A percentile compares a stretch with the other conserved stretches of the same genome.
These are phyloP conservation scores for Bothia castanella DNA, from an alignment of 1,284 basidiomycete genomes.

Conservation along the genomic window DNA sequence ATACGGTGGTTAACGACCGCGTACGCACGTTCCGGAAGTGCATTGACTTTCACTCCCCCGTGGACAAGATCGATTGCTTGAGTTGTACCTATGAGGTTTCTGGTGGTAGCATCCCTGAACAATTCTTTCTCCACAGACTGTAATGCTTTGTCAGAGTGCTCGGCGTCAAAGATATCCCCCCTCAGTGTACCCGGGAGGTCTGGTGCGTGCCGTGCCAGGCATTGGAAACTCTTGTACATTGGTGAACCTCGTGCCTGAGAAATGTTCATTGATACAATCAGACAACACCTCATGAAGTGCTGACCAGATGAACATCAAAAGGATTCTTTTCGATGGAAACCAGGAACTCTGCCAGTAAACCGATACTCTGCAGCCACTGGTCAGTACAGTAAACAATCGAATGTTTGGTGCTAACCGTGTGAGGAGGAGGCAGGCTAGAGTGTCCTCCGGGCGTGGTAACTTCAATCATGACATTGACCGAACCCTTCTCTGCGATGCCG, in stretches of 20 bases:
- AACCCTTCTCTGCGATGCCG: conserved; percentile 57
- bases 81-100: conserved; percentile 45
- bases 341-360: conserved; percentile 43
- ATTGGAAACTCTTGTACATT: conserved; percentile 42
- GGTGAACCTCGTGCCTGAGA: conserved; percentile 40
- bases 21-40: conserved; percentile 52
- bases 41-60: conserved; percentile 62
- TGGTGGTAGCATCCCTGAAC: conserved; percentile 29
- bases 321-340: conserved; percentile 42
- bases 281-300: neutral
- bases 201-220: conserved; percentile 45
- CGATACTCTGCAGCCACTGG: conserved; percentile 37
- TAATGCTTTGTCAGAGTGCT: conserved; percentile 41
- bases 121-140: conserved; percentile 41
- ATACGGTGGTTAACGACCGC: conserved; percentile 48
- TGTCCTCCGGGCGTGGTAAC: conserved; percentile 56
- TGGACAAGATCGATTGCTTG: conserved; percentile 58
- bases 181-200: conserved; percentile 39
- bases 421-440: conserved; percentile 49
- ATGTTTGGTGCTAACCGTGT: conserved; percentile 29
- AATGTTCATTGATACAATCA: neutral
- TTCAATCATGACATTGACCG: conserved; percentile 44
- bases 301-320: conserved; percentile 28
- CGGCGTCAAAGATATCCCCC: conserved; percentile 36
- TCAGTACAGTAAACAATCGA: neutral